A percentile compares a stretch with the other conserved stretches of the same genome.
Conservation (phyloP, 306 rosid genomes). For the Argentina anserina region DNA sequence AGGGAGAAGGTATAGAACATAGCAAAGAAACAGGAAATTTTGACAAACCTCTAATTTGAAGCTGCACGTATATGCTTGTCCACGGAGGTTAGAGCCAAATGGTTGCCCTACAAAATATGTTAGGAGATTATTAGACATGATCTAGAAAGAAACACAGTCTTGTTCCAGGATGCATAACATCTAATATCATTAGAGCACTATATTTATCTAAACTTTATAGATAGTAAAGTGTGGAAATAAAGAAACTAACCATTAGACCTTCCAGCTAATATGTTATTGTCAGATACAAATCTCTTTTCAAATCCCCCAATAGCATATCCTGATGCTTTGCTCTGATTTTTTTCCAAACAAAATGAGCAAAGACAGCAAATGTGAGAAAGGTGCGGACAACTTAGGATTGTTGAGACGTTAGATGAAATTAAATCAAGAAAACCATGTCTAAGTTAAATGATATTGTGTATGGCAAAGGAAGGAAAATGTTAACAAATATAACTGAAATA, state of each 20-base stretch:
- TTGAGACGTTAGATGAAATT: background rate
- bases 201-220: background rate
- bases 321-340: conserved; percentile 40
- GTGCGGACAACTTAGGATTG: background rate
- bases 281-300: conserved; percentile 42
- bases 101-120: conserved; percentile 36
- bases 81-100: conserved; percentile 24
- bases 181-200: too few relatives aligned
- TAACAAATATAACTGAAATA: background rate
- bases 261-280: conserved; percentile 29
- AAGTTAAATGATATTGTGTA: background rate
- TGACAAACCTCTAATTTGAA: conserved; percentile 60
- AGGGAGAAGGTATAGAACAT: background rate
- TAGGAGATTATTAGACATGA: background rate
- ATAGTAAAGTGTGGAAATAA: background rate
- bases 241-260: conserved; percentile 10
- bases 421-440: background rate
- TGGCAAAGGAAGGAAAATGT: background rate
- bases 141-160: background rate
- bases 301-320: conserved; percentile 21
- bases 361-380: background rate
- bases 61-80: conserved; percentile 44
- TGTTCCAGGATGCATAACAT: background rate
- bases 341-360: conserved; percentile 29
- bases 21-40: conserved; percentile 18